These are phyloP conservation scores for Fusarium cyanostomum DNA, from an alignment of 2,329 filamentous ascomycete species.

Conservation along the genomic window DNA sequence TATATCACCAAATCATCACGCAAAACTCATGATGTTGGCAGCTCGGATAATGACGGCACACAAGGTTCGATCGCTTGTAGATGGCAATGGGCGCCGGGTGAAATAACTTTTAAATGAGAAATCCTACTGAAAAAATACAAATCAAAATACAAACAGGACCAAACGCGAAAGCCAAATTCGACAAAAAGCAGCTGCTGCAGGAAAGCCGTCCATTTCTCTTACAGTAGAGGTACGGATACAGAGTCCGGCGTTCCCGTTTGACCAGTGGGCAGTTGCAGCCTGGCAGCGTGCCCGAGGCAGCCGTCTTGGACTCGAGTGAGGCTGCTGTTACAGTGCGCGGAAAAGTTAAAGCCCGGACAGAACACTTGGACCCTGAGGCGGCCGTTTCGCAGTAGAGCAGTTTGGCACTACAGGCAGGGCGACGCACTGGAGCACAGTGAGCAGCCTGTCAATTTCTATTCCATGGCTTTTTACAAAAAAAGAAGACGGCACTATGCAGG, in stretches of 20 bases:
- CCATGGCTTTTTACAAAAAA: not conserved
- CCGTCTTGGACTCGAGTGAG: not conserved
- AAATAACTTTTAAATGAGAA: too few relatives aligned
- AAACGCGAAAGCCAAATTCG: too few relatives aligned
- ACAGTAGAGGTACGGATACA: not conserved
- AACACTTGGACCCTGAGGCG: not conserved
- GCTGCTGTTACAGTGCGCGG: constrained; percentile 15
- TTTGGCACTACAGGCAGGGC: constrained; percentile 1
- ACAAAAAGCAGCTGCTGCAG: too few relatives aligned
- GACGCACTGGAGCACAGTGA: constrained; percentile 17
- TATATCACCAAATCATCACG: not conserved
- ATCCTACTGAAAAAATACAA: too few relatives aligned
- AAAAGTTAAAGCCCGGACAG: constrained; percentile 1
- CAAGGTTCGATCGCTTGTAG: too few relatives aligned
- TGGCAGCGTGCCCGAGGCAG: constrained; percentile 13
- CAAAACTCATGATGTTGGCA: constrained; percentile 3
- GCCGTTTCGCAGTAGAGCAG: constrained; percentile 20
- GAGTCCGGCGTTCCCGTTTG: not conserved
- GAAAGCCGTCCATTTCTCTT: too few relatives aligned
- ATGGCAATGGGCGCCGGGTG: too few relatives aligned
- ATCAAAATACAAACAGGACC: too few relatives aligned
- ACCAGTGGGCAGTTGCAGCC: constrained; percentile 14
- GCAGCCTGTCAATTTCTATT: not conserved
- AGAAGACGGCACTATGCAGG: too few relatives aligned
- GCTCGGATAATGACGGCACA: not conserved